These are phyloP conservation scores for Kodamaea anthophila DNA, from an alignment of 1,139 yeast genomes.

Conservation along the genomic window DNA sequence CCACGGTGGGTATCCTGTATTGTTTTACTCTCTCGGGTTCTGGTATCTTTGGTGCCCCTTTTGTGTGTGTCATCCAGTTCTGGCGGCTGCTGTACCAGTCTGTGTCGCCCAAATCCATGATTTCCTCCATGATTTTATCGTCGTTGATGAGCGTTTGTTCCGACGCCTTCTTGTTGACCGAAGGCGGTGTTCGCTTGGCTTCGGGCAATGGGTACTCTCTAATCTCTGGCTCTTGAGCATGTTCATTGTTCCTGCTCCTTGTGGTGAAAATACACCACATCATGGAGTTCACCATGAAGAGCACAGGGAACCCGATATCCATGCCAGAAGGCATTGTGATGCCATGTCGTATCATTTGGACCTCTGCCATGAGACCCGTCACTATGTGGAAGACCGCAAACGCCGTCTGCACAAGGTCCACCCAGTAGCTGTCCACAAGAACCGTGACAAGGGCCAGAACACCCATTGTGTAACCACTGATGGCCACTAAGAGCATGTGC, in stretches of 20 bases:
- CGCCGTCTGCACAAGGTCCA: slow-evolving; percentile 7
- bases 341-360: slow-evolving; percentile 10
- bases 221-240: too few relatives aligned
- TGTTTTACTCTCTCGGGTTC: too few relatives aligned
- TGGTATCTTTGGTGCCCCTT: too few relatives aligned
- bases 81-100: neutral
- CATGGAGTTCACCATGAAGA: slow-evolving; percentile 1
- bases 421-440: neutral
- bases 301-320: slow-evolving; percentile 2
- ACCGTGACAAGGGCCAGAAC: slow-evolving; percentile 2
- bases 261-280: slow-evolving; percentile 2
- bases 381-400: slow-evolving; percentile 14
- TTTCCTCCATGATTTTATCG: neutral
- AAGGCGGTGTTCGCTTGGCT: neutral
- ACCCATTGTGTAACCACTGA: slow-evolving; percentile 6
- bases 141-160: slow-evolving; percentile 7
- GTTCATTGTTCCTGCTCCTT: neutral
- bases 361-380: slow-evolving; percentile 16
- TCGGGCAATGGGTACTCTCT: too few relatives aligned
- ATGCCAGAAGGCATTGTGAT: slow-evolving; percentile 2
- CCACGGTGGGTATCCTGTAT: neutral
- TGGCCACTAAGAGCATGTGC: slow-evolving; percentile 2
- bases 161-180: slow-evolving; percentile 5
- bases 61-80: too few relatives aligned
- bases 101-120: neutral